A percentile compares a stretch with the other conserved stretches of the same genome.
phyloP scores from a whole-genome alignment of 805 yeast species.

The Allodekkera sacchari region DNA sequence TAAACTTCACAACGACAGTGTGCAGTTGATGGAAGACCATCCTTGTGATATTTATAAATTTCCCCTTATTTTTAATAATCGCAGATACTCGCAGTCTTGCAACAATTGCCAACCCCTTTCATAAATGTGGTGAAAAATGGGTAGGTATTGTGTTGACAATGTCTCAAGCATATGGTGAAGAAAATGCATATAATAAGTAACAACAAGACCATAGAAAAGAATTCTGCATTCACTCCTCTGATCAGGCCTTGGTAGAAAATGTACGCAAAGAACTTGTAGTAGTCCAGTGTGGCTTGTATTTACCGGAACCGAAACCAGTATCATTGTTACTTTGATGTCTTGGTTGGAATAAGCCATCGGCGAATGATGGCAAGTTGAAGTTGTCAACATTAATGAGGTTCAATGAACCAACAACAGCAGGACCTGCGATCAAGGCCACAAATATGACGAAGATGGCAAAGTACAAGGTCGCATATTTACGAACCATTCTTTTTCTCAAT shows the following conservation, averaged over 20 bases:
- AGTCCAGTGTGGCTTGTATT: constrained; percentile 36
- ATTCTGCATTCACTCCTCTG: not conserved
- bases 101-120: too few relatives aligned
- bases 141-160: too few relatives aligned
- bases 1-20: too few relatives aligned
- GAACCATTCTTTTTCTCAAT: constrained; percentile 95
- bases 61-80: too few relatives aligned
- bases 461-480: constrained; percentile 82
- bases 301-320: constrained; percentile 48
- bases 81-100: too few relatives aligned
- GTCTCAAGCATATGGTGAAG: not conserved
- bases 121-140: too few relatives aligned
- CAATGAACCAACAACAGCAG: constrained; percentile 69
- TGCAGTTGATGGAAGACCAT: too few relatives aligned
- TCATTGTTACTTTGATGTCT: constrained; percentile 75
- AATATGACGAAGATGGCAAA: constrained; percentile 62
- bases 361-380: constrained; percentile 24
- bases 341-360: constrained; percentile 81
- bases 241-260: constrained; percentile 38
- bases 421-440: constrained; percentile 75
- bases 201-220: not conserved
- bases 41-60: too few relatives aligned
- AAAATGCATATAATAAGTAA: not conserved
- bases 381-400: constrained; percentile 31
- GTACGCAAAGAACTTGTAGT: constrained; percentile 33